Evolutionary conservation across 164 flowering plant species (phyloP).

Genomic region (Stephania cephalantha): DNA sequence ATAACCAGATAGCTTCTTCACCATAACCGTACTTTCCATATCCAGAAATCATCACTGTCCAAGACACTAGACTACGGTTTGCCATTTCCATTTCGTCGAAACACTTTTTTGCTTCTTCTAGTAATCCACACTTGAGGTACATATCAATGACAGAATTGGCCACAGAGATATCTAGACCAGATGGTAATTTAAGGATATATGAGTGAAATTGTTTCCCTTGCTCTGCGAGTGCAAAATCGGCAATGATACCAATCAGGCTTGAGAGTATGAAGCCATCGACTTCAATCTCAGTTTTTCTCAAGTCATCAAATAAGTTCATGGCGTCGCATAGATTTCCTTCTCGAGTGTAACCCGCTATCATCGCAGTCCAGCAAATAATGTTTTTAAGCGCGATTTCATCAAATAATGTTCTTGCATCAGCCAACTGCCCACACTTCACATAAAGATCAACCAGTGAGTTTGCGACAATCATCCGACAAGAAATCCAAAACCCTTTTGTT

Average conservation of each 20-base stretch:
- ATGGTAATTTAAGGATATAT: constrained; percentile 44
- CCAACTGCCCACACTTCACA: constrained; percentile 46
- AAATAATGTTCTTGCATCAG: constrained; percentile 44
- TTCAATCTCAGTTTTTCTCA: constrained; percentile 30
- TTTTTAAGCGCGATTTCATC: constrained; percentile 37
- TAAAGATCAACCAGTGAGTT: constrained; percentile 70
- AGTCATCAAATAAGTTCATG: constrained; percentile 46
- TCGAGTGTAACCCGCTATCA: constrained; percentile 71
- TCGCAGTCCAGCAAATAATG: constrained; percentile 58
- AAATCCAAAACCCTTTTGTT: constrained; percentile 34
- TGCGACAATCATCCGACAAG: constrained; percentile 29
- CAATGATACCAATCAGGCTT: constrained; percentile 57
- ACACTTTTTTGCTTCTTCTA: constrained; percentile 44
- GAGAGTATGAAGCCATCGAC: constrained; percentile 67
- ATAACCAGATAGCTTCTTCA: constrained; percentile 40
- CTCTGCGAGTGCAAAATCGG: constrained; percentile 69
- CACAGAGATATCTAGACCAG: constrained; percentile 53
- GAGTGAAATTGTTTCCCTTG: constrained; percentile 78
- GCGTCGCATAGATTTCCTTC: constrained; percentile 44
- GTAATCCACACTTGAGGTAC: constrained; percentile 76
- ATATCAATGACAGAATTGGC: constrained; percentile 66
- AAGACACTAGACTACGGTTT: constrained; percentile 47
- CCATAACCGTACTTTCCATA: constrained; percentile 81
- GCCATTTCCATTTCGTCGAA: constrained; percentile 52
- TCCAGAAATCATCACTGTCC: constrained; percentile 82